Evolutionary conservation across 2,329 filamentous ascomycete genomes (phyloP).

Genomic region (Plenodomus biglobosus): DNA sequence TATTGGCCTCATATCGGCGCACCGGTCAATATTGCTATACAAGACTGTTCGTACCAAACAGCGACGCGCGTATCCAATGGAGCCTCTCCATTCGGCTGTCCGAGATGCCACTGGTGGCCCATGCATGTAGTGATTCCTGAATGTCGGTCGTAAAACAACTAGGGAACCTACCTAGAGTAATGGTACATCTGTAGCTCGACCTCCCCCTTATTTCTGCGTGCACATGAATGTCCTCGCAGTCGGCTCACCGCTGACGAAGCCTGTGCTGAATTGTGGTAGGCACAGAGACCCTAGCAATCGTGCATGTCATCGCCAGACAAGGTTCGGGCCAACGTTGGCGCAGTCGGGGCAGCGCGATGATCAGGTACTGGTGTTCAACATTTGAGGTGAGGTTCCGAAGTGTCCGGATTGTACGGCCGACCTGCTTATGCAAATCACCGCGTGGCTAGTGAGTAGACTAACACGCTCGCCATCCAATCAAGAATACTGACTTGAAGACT

Average conservation of each 20-base stretch:
- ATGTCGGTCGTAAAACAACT: not conserved
- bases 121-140: not conserved
- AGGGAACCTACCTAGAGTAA: not conserved
- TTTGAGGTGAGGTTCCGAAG: not conserved
- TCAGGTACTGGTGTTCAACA: not conserved
- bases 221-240: too few relatives aligned
- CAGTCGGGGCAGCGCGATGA: not conserved
- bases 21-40: not conserved
- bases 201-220: not conserved
- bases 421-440: not conserved
- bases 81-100: not conserved
- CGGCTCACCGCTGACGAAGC: not conserved
- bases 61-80: not conserved
- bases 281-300: not conserved
- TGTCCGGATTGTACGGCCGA: not conserved
- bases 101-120: not conserved
- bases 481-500: too few relatives aligned
- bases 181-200: not conserved
- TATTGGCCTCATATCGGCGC: not conserved
- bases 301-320: not conserved
- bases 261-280: not conserved
- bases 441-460: not conserved
- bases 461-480: not conserved
- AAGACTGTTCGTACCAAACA: not conserved
- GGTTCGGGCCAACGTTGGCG: not conserved